phyloP scores from a whole-genome alignment of 495 filamentous ascomycete genomes.

The Penicillium macrosclerotiorum region DNA sequence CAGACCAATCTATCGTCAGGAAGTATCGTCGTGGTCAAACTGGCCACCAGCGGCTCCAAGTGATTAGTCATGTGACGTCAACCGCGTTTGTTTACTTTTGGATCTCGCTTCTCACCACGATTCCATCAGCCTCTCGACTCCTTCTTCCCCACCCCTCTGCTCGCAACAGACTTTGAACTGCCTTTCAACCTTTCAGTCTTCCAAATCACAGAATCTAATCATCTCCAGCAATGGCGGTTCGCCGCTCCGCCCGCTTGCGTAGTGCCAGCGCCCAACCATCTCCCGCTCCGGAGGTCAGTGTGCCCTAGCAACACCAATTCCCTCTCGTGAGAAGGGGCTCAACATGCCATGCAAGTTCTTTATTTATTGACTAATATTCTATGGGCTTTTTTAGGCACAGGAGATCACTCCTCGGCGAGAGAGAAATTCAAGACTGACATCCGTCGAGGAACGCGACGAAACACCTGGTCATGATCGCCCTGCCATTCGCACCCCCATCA shows the following conservation, averaged over 20 bases:
- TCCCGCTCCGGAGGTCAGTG: conserved; percentile 31
- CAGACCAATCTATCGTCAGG: no score
- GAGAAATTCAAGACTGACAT: conserved; percentile 20
- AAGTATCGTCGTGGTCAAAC: no score
- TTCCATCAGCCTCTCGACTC: conserved; percentile 1
- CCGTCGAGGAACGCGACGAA: conserved; percentile 44
- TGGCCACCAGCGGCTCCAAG: neutral
- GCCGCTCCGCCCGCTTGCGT: conserved; percentile 41
- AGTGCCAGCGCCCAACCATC: conserved; percentile 14
- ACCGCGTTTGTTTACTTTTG: conserved; percentile 31
- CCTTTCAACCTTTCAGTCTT: neutral
- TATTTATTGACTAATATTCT: conserved; percentile 4
- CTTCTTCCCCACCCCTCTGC: conserved; percentile 8
- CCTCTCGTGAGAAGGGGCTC: conserved; percentile 9
- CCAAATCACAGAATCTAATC: neutral
- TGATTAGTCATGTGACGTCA: conserved; percentile 34
- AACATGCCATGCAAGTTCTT: conserved; percentile 1
- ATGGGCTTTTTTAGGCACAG: conserved; percentile 1
- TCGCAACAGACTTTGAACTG: neutral
- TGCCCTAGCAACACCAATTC: conserved; percentile 23
- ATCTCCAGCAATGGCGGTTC: conserved; percentile 33
- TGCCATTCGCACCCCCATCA: conserved; percentile 18
- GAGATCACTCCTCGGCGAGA: conserved; percentile 14
- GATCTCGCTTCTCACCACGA: conserved; percentile 12
- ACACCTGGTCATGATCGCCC: conserved; percentile 12